Evolutionary conservation across 179 eudicot species (phyloP), one percentile per base, ranked within the genome.

Genomic region (Beta corolliflora): DNA sequence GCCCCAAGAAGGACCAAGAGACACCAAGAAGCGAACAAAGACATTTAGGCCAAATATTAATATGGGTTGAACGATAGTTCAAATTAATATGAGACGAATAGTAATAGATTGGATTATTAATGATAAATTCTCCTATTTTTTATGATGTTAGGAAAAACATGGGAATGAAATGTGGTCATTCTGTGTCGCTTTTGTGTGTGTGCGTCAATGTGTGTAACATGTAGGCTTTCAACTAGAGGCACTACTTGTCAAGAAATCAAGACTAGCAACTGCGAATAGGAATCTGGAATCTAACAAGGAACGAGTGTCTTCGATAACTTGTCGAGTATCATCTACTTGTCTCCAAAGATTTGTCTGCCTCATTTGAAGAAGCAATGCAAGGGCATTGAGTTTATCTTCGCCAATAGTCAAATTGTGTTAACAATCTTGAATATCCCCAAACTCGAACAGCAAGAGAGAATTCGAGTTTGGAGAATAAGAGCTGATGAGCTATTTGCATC

Each of bases 211-310:
- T 29, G 44, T 2, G 11, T 21, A 52, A 79, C 84, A 95, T 97
- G 93, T 95, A 83, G 91, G 97, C 87, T 92, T 95, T 61, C 99
- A 95, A 82, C 23, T 95, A 79, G 99, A 95, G 87, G 95, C 97
- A 73, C 89, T 95, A 73, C 90, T 95, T 5, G 95, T 95, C 67
- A 98, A 95, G 78, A 95, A 95, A 61, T 94, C 98, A 10, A 89
- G 95, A 83, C 77, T 95, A 74, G 99, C 97, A 72, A 92, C 87
- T 66, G 97, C 94, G 82, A 95, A 93, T 60, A 90, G 29, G 29
- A 25, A 25, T 25, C 29, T 25, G 97, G 11, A 91, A 89, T 77
- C 81, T 95, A 46, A 91, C 87, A 1, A 90, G 99, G 88, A 95
- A 95, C 81, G 94, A 93, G 75, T 91, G 98, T 86, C 97, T 95